These are phyloP conservation scores for Gynochthodes officinalis DNA, from an alignment of 257 asterid species.

Conservation along the genomic window DNA sequence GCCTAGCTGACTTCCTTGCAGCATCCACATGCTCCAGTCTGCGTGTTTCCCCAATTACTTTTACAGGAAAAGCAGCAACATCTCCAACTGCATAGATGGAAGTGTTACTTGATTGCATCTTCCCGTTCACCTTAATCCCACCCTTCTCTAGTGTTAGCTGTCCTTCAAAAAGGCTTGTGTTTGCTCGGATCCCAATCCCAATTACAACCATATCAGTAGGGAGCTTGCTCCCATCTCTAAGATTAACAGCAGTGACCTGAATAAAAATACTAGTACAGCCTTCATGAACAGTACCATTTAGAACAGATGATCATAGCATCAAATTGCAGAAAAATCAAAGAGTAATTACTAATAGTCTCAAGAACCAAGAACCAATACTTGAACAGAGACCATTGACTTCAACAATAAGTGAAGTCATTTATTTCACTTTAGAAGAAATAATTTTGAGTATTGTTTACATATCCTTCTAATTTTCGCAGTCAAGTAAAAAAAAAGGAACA, in stretches of 20 bases:
- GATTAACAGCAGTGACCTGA: conserved; percentile 82
- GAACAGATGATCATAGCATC: background rate
- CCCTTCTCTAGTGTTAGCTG: conserved; percentile 87
- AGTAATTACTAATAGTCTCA: background rate
- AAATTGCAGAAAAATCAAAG: background rate
- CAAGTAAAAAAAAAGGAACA: background rate
- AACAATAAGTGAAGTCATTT: background rate
- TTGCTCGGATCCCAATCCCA: conserved; percentile 93
- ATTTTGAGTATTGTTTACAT: background rate
- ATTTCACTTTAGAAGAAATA: background rate
- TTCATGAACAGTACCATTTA: background rate
- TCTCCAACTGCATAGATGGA: conserved; percentile 86
- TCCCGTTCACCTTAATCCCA: conserved; percentile 79
- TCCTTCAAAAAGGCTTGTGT: conserved; percentile 85
- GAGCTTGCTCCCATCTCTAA: conserved; percentile 69
- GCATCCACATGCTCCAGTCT: conserved; percentile 87
- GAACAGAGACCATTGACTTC: background rate
- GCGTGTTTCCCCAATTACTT: conserved; percentile 61
- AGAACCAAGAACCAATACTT: background rate
- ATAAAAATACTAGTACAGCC: conserved; percentile 12
- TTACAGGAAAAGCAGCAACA: conserved; percentile 81
- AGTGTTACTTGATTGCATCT: conserved; percentile 72
- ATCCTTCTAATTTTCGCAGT: background rate
- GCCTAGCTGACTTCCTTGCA: conserved; percentile 75
- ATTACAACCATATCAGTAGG: conserved; percentile 84